Evolutionary conservation across 2,329 filamentous ascomycete genomes (phyloP), one percentile per base, ranked within the genome.

Genomic region (Peltaster fructicola): DNA sequence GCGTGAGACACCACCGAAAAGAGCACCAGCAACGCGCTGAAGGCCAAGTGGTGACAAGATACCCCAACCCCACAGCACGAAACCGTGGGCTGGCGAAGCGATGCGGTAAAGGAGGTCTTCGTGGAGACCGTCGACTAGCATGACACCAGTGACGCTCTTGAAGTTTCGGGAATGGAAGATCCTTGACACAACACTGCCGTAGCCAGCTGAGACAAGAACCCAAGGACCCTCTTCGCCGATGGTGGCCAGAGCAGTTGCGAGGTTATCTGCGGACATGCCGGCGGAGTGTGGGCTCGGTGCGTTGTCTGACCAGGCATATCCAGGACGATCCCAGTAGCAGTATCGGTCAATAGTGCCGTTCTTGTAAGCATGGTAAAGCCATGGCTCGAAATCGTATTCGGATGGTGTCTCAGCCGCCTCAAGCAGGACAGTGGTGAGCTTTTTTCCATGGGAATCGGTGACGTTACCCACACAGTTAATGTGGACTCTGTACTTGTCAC

Each of bases 301-400:
- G 27, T 88, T 85, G 51, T 98, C 88, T 22, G 70, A 69, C 73
- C 81, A 92, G 5, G 67, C 85, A 28, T 85, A 66, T 2, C 88
- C 88, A 1, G 88, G 88, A 12, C 88, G 75, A 47, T 98, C 88
- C 47, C 80, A 84, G 51, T 92, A 93, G 61, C 88, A 98, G 56
- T 91, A 95, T 31, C 85, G 72, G 28, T 62, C 59, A 39, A 98
- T 88, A 22, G 75, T 78, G 18, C 80, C 79, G 40, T 88, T 88
- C 35, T 69, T 61, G 35, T 82, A 59, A 1, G 77, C 72, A 27
- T 71, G 62, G 30, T 82, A 69, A 7, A 81, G 78, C 54, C 91
- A 80, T 26, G 73, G 65, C 54, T 82, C 76, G 27, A 98, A 62
- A 5, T 74, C 70, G 38, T 77, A 59, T 47, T 91, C 82, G 9